phyloP scores from a whole-genome alignment of 2,329 filamentous ascomycete species.

The Chrysoporthe austroafricana region DNA sequence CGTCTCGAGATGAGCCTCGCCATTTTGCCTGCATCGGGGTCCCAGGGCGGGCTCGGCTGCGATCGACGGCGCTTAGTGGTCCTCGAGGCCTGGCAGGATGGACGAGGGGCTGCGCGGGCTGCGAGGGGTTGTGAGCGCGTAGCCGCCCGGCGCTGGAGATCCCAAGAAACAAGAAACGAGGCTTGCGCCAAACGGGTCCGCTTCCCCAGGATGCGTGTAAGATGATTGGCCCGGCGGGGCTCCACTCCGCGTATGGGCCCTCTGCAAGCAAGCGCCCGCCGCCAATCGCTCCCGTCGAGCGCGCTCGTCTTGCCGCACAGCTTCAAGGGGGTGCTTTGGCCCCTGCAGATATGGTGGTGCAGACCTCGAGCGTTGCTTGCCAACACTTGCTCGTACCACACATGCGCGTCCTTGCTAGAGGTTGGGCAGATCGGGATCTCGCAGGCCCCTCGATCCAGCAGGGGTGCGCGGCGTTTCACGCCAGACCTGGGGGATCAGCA shows the following conservation, averaged over 20 bases:
- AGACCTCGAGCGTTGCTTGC: background rate
- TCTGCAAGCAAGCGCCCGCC: slow-evolving; percentile 20
- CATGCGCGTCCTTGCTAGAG: background rate
- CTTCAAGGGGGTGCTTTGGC: slow-evolving; percentile 5
- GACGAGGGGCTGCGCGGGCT: no score
- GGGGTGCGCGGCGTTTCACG: background rate
- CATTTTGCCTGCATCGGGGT: slow-evolving; percentile 17
- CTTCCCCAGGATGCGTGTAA: slow-evolving; percentile 20
- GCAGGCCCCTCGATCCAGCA: background rate
- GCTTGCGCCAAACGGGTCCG: background rate
- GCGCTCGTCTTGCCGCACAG: slow-evolving; percentile 20
- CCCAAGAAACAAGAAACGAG: background rate
- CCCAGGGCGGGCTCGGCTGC: slow-evolving; percentile 11
- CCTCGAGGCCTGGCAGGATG: background rate
- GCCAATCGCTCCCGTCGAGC: slow-evolving; percentile 24
- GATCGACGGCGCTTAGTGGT: slow-evolving; percentile 26
- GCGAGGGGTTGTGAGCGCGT: background rate
- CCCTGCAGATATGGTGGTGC: slow-evolving; percentile 23
- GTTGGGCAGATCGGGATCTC: background rate
- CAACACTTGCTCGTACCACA: background rate
- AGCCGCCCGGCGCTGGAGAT: slow-evolving; percentile 6
- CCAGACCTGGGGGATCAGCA: background rate
- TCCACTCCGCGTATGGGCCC: slow-evolving; percentile 5
- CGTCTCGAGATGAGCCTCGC: slow-evolving; percentile 26
- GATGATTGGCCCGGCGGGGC: slow-evolving; percentile 17